phyloP scores from a whole-genome alignment of 2,329 filamentous ascomycete genomes.

The Beauveria sp. region DNA sequence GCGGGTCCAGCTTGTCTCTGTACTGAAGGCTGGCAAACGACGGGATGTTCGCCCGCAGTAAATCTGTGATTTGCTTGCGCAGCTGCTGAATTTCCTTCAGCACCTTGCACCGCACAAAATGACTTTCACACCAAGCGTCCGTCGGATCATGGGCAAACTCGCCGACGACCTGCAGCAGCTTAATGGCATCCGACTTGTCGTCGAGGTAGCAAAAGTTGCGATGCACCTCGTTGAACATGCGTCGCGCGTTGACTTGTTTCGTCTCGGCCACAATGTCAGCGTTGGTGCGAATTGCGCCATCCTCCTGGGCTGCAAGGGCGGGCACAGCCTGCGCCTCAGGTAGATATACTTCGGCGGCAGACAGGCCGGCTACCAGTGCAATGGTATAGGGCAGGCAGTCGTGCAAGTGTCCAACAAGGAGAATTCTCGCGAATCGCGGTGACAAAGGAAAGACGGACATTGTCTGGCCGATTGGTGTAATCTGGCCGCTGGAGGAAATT shows the following conservation, averaged over 20 bases:
- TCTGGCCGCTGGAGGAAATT: constrained; percentile 60
- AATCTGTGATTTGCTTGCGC: constrained; percentile 71
- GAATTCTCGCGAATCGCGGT: constrained; percentile 82
- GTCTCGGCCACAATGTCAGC: constrained; percentile 67
- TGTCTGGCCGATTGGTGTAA: constrained; percentile 71
- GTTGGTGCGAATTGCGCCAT: constrained; percentile 48
- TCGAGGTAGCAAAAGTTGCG: constrained; percentile 74
- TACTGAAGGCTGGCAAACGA: constrained; percentile 51
- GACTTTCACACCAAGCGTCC: constrained; percentile 68
- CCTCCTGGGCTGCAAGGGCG: constrained; percentile 37
- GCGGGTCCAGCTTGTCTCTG: constrained; percentile 48
- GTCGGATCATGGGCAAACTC: constrained; percentile 71
- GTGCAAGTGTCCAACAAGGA: constrained; percentile 79
- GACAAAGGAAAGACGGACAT: constrained; percentile 86
- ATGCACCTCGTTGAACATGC: constrained; percentile 61
- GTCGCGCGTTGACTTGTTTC: constrained; percentile 55
- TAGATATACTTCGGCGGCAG: constrained; percentile 81
- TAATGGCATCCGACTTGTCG: constrained; percentile 78
- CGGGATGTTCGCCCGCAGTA: constrained; percentile 69
- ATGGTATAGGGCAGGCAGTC: constrained; percentile 79
- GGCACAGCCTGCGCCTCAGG: constrained; percentile 71
- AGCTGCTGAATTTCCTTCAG: constrained; percentile 82
- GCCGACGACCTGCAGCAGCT: constrained; percentile 79
- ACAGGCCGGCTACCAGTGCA: constrained; percentile 79
- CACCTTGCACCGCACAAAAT: constrained; percentile 81